Evolutionary conservation across 2,329 filamentous ascomycete genomes (phyloP), one percentile per base, ranked within the genome.

Genomic region (Botrytis elliptica): DNA sequence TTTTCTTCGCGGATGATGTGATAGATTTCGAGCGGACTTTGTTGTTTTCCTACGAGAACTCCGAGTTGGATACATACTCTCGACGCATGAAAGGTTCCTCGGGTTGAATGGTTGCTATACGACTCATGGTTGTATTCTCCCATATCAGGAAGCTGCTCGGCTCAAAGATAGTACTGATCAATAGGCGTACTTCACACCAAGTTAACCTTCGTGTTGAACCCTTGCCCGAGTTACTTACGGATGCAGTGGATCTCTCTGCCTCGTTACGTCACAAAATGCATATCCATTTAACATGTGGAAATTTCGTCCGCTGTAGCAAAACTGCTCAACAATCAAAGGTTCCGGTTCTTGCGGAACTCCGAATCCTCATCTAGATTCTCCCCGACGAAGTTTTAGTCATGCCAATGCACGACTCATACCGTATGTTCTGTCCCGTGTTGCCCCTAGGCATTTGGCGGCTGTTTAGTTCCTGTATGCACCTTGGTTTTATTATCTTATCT

Each of bases 401-500:
- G 71, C 52, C 38, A 62, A 73, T 33, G 25, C 33, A 18, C 16
- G 36, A 57, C 4, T 33, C 33, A 33, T 18, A 42, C 44, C 22
- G 38, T 9, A 29, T 64, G 14, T 63, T 63, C 33, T 16, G 14
- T 40, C 60, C 36, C 38, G 38, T 63, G 62, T n/a, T n/a, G n/a
- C n/a, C n/a, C 16, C 38, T 40, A n/a, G 25, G 38, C 36, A 42
- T 57, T 36, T 40, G 16, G 14, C n/a, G 36, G 29, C 42, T 29
- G 22, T 20, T 22, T 67, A 25, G 63, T 36, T 52, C 71, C 40
- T 69, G 55, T 65, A 72, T 55, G 40, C n/a, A 12, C 52, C 44
- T 52, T 33, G 22, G 33, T 62, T 12, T 9, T 69, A 60, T 68
- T 69, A 73, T 73, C 71, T 73, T 73, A 73, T 73, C 71, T 62